phyloP scores from a whole-genome alignment of 2,329 filamentous ascomycete genomes.

The Lecanicillium sp. region DNA sequence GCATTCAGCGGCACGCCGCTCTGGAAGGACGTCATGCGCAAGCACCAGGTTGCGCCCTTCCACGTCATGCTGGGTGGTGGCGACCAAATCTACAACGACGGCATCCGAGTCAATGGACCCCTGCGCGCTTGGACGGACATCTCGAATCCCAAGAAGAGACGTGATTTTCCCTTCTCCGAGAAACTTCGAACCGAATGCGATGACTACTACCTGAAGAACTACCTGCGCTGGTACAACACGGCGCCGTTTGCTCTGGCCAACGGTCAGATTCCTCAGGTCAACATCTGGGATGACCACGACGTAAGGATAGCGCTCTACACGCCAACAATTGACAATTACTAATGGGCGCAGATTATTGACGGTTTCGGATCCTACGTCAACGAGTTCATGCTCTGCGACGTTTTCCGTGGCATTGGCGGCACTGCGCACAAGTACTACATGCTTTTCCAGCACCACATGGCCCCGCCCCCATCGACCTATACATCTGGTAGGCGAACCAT shows the following conservation, averaged over 20 bases:
- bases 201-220: slow-evolving; percentile 85
- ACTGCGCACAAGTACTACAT: slow-evolving; percentile 97
- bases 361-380: slow-evolving; percentile 93
- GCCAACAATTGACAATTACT: slow-evolving; percentile 27
- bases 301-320: slow-evolving; percentile 35
- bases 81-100: slow-evolving; percentile 95
- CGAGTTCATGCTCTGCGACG: slow-evolving; percentile 85
- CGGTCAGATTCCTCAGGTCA: slow-evolving; percentile 89
- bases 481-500: slow-evolving; percentile 62
- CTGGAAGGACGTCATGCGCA: slow-evolving; percentile 89
- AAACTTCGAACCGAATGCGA: slow-evolving; percentile 79
- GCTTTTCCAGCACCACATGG: slow-evolving; percentile 91
- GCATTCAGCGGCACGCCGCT: slow-evolving; percentile 85
- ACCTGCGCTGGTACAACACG: slow-evolving; percentile 74
- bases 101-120: slow-evolving; percentile 78
- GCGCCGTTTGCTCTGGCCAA: slow-evolving; percentile 82
- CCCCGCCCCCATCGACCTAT: slow-evolving; percentile 79
- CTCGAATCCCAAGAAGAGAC: slow-evolving; percentile 75
- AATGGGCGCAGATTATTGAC: slow-evolving; percentile 64
- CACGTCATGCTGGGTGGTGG: slow-evolving; percentile 95
- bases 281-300: slow-evolving; percentile 97
- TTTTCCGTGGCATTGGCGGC: slow-evolving; percentile 87
- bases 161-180: slow-evolving; percentile 69
- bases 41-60: slow-evolving; percentile 73
- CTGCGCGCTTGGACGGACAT: slow-evolving; percentile 78